Percentiles rank a stretch among this genome's conserved stretches.
Evolutionary conservation across 2,329 filamentous ascomycete species (phyloP).

Genomic region (Aspergillus novofumigatus): DNA sequence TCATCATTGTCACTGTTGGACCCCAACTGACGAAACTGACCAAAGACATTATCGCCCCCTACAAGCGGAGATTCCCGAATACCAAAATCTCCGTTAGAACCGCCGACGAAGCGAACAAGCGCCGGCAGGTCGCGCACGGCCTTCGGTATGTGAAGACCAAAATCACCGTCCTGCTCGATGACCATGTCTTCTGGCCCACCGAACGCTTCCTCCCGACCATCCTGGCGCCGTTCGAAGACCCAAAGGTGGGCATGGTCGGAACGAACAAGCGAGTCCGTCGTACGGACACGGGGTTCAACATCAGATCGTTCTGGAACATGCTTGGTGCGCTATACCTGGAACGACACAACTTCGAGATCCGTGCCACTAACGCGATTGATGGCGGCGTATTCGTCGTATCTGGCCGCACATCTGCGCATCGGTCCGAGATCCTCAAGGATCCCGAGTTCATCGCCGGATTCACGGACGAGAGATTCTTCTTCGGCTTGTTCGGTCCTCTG

Average conservation of each 20-base stretch:
- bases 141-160: constrained; percentile 35
- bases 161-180: constrained; percentile 49
- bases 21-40: constrained; percentile 8
- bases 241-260: constrained; percentile 50
- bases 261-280: constrained; percentile 54
- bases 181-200: constrained; percentile 51
- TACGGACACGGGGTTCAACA: constrained; percentile 16
- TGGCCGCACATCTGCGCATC: constrained; percentile 51
- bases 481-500: constrained; percentile 43
- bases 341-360: constrained; percentile 60
- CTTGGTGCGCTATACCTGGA: constrained; percentile 57
- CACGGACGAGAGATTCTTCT: constrained; percentile 50
- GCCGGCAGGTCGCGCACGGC: constrained; percentile 44
- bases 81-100: constrained; percentile 25
- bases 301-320: constrained; percentile 47
- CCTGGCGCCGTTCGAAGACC: constrained; percentile 44
- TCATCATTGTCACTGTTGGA: constrained; percentile 48
- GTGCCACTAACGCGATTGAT: constrained; percentile 53
- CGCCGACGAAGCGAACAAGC: constrained; percentile 43
- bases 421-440: constrained; percentile 48
- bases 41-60: constrained; percentile 2
- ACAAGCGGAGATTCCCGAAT: constrained; percentile 1
- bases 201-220: constrained; percentile 39
- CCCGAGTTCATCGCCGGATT: constrained; percentile 43
- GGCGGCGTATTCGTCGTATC: constrained; percentile 58